phyloP scores from a whole-genome alignment of 1,139 yeast genomes.

The Blastobotrys serpentis region DNA sequence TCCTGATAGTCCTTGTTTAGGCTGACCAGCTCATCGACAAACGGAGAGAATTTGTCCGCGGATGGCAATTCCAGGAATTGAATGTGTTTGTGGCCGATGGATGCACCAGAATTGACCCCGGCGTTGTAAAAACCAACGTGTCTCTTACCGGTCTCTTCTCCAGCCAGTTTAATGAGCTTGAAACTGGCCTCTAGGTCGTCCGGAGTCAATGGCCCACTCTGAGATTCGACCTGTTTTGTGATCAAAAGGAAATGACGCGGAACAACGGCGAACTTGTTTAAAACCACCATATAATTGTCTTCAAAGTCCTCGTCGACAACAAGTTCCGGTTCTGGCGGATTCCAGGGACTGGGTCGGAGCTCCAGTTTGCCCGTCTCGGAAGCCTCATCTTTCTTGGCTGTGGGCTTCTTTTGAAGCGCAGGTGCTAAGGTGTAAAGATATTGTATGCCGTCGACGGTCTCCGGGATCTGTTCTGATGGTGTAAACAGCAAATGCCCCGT shows the following conservation, averaged over 20 bases:
- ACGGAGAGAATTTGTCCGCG: constrained; percentile 49
- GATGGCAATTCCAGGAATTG: constrained; percentile 75
- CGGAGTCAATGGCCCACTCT: constrained; percentile 68
- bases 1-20: constrained; percentile 45
- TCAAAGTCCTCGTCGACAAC: constrained; percentile 58
- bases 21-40: constrained; percentile 55
- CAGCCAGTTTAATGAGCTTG: constrained; percentile 43
- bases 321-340: constrained; percentile 73
- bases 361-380: constrained; percentile 13
- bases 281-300: constrained; percentile 54
- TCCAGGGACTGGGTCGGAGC: constrained; percentile 62
- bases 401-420: constrained; percentile 61
- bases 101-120: constrained; percentile 87
- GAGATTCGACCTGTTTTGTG: constrained; percentile 70
- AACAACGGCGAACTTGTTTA: constrained; percentile 84
- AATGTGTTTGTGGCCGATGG: constrained; percentile 88
- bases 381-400: constrained; percentile 25
- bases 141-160: constrained; percentile 40
- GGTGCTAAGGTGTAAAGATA: constrained; percentile 46
- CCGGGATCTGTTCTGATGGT: constrained; percentile 29
- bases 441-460: constrained; percentile 36
- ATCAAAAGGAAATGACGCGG: constrained; percentile 75
- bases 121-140: constrained; percentile 84
- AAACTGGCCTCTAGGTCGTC: constrained; percentile 62
- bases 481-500: constrained; percentile 35